phyloP scores from a whole-genome alignment of 768 basidiomycete genomes.

The Antrodiella citrinella region DNA sequence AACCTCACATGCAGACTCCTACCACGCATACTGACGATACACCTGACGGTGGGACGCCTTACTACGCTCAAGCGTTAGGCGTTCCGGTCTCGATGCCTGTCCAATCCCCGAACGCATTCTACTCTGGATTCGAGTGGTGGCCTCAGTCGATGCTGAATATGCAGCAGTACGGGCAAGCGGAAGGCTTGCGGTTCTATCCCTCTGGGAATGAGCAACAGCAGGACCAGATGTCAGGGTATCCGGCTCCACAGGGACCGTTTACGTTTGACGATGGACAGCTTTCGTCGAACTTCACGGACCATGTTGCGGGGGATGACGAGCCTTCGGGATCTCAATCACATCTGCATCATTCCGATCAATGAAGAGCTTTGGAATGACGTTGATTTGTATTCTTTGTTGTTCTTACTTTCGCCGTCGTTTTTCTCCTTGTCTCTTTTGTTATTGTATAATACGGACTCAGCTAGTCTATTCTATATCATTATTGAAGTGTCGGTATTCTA shows the following conservation, averaged over 20 bases:
- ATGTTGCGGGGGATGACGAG: constrained; percentile 7
- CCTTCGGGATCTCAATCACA: too few species aligned
- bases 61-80: constrained; percentile 8
- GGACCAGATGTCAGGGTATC: neutral
- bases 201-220: neutral
- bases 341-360: too few species aligned
- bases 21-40: constrained; percentile 2
- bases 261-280: constrained; percentile 15
- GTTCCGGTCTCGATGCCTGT: neutral
- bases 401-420: too few species aligned
- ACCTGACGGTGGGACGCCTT: neutral
- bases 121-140: constrained; percentile 22
- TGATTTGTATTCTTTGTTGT: too few species aligned
- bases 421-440: too few species aligned
- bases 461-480: too few species aligned
- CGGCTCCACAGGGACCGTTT: constrained; percentile 13
- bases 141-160: constrained; percentile 11
- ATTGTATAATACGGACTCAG: too few species aligned
- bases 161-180: neutral
- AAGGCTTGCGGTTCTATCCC: neutral
- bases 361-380: too few species aligned
- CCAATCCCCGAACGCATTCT: constrained; percentile 10
- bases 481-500: too few species aligned
- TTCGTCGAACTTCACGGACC: constrained; percentile 15
- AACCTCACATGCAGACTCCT: neutral